phyloP scores from a whole-genome alignment of 768 basidiomycete species.

The Lactarius vividus region DNA sequence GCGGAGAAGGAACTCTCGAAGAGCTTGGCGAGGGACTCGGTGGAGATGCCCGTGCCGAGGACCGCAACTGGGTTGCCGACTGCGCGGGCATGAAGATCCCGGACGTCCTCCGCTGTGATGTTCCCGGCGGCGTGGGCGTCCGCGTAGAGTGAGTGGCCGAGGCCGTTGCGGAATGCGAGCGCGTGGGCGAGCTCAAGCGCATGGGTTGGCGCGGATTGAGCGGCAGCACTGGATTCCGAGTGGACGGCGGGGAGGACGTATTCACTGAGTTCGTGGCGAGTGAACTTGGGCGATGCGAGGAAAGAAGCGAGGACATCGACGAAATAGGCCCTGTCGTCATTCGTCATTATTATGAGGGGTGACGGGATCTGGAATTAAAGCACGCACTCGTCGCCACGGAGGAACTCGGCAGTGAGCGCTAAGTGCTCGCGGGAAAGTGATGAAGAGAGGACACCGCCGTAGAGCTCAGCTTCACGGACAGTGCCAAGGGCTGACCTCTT shows the following conservation, averaged over 20 bases:
- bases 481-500: constrained; percentile 87
- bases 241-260: constrained; percentile 68
- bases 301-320: constrained; percentile 84
- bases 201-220: constrained; percentile 56
- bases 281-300: constrained; percentile 78
- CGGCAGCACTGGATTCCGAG: constrained; percentile 63
- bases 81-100: constrained; percentile 65
- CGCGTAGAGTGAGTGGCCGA: constrained; percentile 88
- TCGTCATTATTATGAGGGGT: not conserved
- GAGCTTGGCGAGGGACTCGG: constrained; percentile 53
- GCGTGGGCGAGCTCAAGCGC: constrained; percentile 87
- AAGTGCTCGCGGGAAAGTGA: constrained; percentile 87
- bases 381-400: constrained; percentile 93
- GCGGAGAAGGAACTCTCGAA: constrained; percentile 72
- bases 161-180: constrained; percentile 91
- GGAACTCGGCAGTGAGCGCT: constrained; percentile 90
- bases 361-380: not conserved
- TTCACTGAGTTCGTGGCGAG: constrained; percentile 74
- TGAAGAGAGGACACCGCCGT: constrained; percentile 87
- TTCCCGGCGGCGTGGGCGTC: constrained; percentile 51
- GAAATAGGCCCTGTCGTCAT: constrained; percentile 69
- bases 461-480: constrained; percentile 88
- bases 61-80: constrained; percentile 73
- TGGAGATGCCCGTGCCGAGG: constrained; percentile 83
- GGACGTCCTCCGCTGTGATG: constrained; percentile 66